phyloP scores from a whole-genome alignment of 345 rosid genomes.

The Odontarrhena argentea region DNA sequence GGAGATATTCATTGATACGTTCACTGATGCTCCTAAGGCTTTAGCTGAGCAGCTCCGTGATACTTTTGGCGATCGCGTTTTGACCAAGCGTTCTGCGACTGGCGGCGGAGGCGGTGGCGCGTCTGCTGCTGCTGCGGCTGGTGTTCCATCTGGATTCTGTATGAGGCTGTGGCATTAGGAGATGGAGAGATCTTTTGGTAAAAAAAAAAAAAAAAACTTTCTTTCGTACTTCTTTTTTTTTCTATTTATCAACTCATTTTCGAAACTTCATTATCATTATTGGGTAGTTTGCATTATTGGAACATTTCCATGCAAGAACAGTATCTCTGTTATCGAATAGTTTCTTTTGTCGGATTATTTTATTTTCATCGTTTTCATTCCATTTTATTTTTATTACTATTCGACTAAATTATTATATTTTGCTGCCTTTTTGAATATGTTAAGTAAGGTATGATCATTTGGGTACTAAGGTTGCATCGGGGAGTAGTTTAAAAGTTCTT shows the following conservation, averaged over 20 bases:
- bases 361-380: constrained; percentile 13
- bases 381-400: too few species aligned
- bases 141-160: constrained; percentile 84
- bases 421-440: too few species aligned
- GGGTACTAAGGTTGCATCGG: too few species aligned
- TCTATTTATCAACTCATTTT: background rate
- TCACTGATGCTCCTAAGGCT: constrained; percentile 72
- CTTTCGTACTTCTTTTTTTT: background rate
- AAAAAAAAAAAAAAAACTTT: background rate
- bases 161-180: constrained; percentile 92
- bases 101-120: constrained; percentile 5
- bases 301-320: constrained; percentile 45
- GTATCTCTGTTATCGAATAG: constrained; percentile 8
- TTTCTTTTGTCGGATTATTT: constrained; percentile 23
- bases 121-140: constrained; percentile 46
- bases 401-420: too few species aligned
- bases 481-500: too few species aligned
- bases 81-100: constrained; percentile 51
- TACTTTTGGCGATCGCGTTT: constrained; percentile 74
- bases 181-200: constrained; percentile 5
- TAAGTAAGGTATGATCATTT: too few species aligned
- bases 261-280: constrained; percentile 24
- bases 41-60: constrained; percentile 94
- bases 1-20: constrained; percentile 76
- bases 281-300: constrained; percentile 38